Conservation (phyloP, 2,329 filamentous ascomycete species). For the Claviceps citrina region DNA sequence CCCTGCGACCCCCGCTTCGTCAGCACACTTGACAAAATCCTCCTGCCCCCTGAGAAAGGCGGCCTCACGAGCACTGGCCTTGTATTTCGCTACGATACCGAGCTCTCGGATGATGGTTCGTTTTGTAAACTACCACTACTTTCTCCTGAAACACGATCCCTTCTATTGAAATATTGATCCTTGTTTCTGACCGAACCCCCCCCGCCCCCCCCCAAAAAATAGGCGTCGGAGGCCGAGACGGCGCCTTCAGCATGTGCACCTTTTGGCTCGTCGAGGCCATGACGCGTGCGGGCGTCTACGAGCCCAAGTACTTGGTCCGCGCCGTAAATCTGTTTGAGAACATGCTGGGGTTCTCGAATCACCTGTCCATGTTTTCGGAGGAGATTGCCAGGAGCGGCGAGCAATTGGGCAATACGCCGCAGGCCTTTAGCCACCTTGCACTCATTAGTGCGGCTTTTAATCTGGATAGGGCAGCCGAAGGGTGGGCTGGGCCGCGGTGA, state of each 20-base stretch:
- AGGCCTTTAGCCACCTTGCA: slow-evolving; percentile 64
- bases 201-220: too few species aligned
- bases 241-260: slow-evolving; percentile 68
- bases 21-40: slow-evolving; percentile 55
- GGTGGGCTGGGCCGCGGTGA: slow-evolving; percentile 10
- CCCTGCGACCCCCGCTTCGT: slow-evolving; percentile 64
- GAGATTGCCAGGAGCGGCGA: slow-evolving; percentile 62
- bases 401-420: slow-evolving; percentile 65
- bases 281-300: slow-evolving; percentile 50
- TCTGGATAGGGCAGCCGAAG: slow-evolving; percentile 37
- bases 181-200: not conserved
- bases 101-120: slow-evolving; percentile 51
- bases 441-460: slow-evolving; percentile 67
- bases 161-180: too few species aligned
- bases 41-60: slow-evolving; percentile 57
- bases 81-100: slow-evolving; percentile 60
- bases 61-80: slow-evolving; percentile 60
- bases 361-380: slow-evolving; percentile 64
- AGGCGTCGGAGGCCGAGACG: slow-evolving; percentile 61
- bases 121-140: too few species aligned
- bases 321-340: slow-evolving; percentile 62
- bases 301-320: slow-evolving; percentile 44
- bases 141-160: too few species aligned
- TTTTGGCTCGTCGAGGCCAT: slow-evolving; percentile 73
- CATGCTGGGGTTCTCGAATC: slow-evolving; percentile 61